Evolutionary conservation across 306 rosid genomes (phyloP), one percentile per base, ranked within the genome.

Genomic region (Boehmeria nivea): DNA sequence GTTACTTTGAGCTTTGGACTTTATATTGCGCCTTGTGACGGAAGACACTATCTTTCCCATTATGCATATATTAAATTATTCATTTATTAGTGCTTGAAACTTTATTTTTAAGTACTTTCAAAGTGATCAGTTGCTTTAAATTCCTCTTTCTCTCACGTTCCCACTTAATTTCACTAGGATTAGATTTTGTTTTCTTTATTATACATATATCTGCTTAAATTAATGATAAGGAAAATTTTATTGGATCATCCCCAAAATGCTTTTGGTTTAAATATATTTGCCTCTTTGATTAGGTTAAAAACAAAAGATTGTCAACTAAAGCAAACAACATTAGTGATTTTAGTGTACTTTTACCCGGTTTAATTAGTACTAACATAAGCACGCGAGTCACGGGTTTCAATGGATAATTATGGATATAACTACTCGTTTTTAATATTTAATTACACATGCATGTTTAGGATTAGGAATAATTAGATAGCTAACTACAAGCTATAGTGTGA

Each of bases 121-220:
- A 64, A 70, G 84, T 31, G 52, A 47, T 15, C 4, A 74, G 23
- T 36, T 59, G 51, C 64, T 76, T 66, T 50, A 33, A 51, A 45
- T 54, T 66, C 40, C 44, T 43, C 57, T 53, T 43, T 51, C 45
- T 43, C 55, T 65, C 59, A 34, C 15, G 66, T 49, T 54, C 76
- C 83, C 93, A 84, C 88, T 78, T 43, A 70, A 44, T 72, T 73
- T 52, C 59, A 64, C 56, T 71, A 78, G 81, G 88, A 74, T 80
- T 72, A 56, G 81, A 67, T 65, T 53, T 64, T 54, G 67, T 49
- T 63, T 70, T 43, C 7, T 68, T 4, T 51, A 64, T 75, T 46
- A 54, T 68, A 42, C 33, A 56, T 37, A 16, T 12, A 18, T 54
- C 51, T 51, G 44, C 54, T 12, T 61, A 72, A 66, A 49, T 54